Evolutionary conservation across 768 basidiomycete genomes (phyloP), one percentile per base, ranked within the genome.

Genomic region (Russula dissimulans): DNA sequence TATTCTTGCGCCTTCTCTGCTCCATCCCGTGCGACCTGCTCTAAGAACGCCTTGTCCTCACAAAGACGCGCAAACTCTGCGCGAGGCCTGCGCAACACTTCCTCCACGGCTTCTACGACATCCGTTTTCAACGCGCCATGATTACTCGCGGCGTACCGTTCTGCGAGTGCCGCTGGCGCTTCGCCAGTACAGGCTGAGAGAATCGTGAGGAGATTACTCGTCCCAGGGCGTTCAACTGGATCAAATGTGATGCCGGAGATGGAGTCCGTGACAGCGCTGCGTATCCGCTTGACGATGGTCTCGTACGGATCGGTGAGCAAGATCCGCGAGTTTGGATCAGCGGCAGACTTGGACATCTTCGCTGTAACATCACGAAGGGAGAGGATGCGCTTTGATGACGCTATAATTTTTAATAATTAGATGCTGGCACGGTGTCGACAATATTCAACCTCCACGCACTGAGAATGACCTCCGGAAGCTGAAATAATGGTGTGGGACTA

Each of bases 331-430:
- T 81, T 72, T 1, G 81, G 60, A 69, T 91, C 84, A 0, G 85
- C 86, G 0, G 91, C 80, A 0, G 95, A 97, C 71, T 97, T 97
- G 39, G 95, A 97, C 94, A 98, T 98, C 71, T 97, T 98, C 4
- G 85, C 80, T 0, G 78, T 75, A 0, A 93, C 90, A 69, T 94
- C 89, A 59, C 83, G 85, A 17, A 98, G 83, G 2, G 93, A 95
- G 29, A 95, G 81, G 17, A 97, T 79, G 7, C 94, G 84, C 69
- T 83, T 85, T 9, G 89, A 85, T 0, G 86, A 80, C 1, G 91
- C 93, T 97, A 54, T 26, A 31, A n/a, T n/a, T 32, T 11, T 10
- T 17, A 48, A 48, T 9, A 2, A 22, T 57, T 31, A 26, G 15
- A 38, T 7, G 42, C 6, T 17, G 12, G 3, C 7, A 5, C 3